A percentile compares a stretch with the other conserved stretches of the same genome.
Evolutionary conservation across 768 basidiomycete species (phyloP).

Genomic region (Boletus reticulatus): DNA sequence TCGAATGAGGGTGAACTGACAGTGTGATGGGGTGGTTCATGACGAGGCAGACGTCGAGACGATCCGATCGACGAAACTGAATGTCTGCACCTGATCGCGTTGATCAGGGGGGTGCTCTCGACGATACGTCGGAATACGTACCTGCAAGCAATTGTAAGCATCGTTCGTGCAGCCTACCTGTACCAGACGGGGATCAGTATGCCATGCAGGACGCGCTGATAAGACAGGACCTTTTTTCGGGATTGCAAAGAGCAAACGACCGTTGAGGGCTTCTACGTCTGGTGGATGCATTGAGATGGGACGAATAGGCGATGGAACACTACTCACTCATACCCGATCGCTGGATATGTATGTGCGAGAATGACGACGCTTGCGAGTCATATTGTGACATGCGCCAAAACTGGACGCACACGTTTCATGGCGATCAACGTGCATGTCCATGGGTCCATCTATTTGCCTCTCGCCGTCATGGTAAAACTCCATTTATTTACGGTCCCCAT

Average conservation of each 20-base stretch:
- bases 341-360: too few relatives aligned
- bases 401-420: not conserved
- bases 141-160: constrained; percentile 83
- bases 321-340: constrained; percentile 26
- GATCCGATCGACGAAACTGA: constrained; percentile 82
- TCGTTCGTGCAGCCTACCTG: constrained; percentile 89
- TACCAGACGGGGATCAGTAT: constrained; percentile 1
- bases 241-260: constrained; percentile 89
- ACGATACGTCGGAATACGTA: constrained; percentile 29
- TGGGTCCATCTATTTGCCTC: too few relatives aligned
- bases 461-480: too few relatives aligned
- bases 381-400: not conserved
- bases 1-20: constrained; percentile 37
- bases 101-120: too few relatives aligned
- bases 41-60: constrained; percentile 92
- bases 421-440: not conserved
- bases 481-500: too few relatives aligned
- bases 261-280: constrained; percentile 80
- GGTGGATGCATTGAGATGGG: not conserved
- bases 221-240: constrained; percentile 85
- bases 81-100: constrained; percentile 79
- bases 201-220: not conserved
- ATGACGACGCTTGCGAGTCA: too few relatives aligned
- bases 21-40: constrained; percentile 92
- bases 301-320: not conserved